These are phyloP conservation scores for Nicotiana tomentosiformis DNA, from an alignment of 257 asterid species.

Conservation along the genomic window DNA sequence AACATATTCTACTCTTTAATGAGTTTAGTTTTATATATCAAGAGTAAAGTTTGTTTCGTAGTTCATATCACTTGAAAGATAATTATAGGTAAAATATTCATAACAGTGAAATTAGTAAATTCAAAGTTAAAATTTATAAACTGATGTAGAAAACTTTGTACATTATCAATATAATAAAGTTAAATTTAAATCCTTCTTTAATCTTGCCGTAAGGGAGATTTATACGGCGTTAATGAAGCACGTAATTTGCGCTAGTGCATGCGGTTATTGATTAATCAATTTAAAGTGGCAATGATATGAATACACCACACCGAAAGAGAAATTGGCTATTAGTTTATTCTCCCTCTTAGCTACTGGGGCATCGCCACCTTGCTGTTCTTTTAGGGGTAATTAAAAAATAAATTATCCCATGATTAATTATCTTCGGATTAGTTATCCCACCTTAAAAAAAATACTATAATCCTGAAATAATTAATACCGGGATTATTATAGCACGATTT, in stretches of 20 bases:
- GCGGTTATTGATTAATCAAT: not conserved
- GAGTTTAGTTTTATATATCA: not conserved
- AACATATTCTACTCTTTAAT: not conserved
- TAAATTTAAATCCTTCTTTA: not conserved
- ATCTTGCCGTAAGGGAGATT: not conserved
- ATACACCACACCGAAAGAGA: not conserved
- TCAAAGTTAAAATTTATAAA: too few species aligned
- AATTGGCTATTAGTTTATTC: not conserved
- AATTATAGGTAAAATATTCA: not conserved
- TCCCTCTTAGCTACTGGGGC: not conserved
- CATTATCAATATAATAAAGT: not conserved
- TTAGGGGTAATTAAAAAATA: too few species aligned
- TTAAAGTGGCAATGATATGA: not conserved
- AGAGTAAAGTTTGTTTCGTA: not conserved
- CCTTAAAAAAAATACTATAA: too few species aligned
- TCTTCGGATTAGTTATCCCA: too few species aligned
- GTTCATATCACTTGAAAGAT: too few species aligned
- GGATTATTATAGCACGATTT: too few species aligned
- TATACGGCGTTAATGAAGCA: not conserved
- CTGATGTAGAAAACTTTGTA: not conserved
- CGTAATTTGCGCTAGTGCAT: slow-evolving; percentile 1
- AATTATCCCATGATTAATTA: too few species aligned
- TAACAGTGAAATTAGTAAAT: not conserved
- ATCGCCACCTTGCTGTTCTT: not conserved
- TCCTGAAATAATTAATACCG: too few species aligned